Base-by-base conservation (phyloP, 441 rosid genomes). In the Aleurites moluccanus region DNA sequence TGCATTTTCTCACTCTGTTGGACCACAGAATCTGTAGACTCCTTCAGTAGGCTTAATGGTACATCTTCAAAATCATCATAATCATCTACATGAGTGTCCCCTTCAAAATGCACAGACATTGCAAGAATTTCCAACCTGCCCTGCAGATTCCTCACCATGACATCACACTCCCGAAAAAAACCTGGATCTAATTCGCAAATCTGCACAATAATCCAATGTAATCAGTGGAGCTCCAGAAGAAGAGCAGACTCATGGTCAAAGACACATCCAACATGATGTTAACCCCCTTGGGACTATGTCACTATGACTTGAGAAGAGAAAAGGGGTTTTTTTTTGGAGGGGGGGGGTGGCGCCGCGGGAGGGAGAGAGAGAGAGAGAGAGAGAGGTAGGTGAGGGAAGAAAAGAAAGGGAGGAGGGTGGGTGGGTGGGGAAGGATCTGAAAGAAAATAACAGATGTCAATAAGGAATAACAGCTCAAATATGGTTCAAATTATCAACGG, bases 121-220 rank as follows among this genome's bases (percentile, higher is more conserved):
- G 98, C 88, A 21, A 96, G 97, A 78, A 96, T 90, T 84, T 93
- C 97, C 81, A 96, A 77, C 81, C 93, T 85, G 57, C 99, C 97
- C 55, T 91, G 96, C 78, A 92, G 75, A 79, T 81, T 96, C 84
- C 99, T 90, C 79, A 93, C 88, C 70, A 82, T 69, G 44, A 83
- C 82, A 83, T 96, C 97, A 76, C 97, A 96, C 63, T 93, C 97
- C 73, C 96, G 88, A 67, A 81, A 92, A 72, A 85, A 81, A 45
- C 93, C 90, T 11, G 98, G 99, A 55, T 91, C 99, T 78, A 91
- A 77, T 82, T 96, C 97, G 67, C 98, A 88, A 30, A 90, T 81
- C 99, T 96, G 87, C 64, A 75, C 15, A 73, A 70, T 71, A 76
- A 75, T 53, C 56, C 70, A 77, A 64, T 30, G 42, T 40, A 67